Conservation (phyloP, 768 basidiomycete species). For the Leccinum imitatum region DNA sequence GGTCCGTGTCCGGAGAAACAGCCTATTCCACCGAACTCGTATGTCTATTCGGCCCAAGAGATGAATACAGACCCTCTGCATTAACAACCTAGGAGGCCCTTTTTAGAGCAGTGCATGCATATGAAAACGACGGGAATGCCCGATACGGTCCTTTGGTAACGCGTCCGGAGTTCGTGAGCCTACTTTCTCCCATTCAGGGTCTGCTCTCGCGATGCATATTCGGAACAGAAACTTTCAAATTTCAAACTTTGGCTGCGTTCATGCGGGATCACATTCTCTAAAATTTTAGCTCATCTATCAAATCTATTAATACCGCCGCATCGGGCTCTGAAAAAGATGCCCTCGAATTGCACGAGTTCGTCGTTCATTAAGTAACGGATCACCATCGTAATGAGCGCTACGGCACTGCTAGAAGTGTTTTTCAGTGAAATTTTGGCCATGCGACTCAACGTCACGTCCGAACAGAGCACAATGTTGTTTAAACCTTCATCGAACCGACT, state of each 20-base stretch:
- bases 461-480: background rate
- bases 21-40: background rate
- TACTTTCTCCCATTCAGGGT: background rate
- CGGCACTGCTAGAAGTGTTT: background rate
- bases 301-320: background rate
- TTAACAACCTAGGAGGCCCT: background rate
- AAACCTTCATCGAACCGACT: background rate
- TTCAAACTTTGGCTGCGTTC: background rate
- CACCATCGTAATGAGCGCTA: background rate
- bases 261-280: background rate
- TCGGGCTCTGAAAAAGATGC: background rate
- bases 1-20: background rate
- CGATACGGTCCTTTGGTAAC: background rate
- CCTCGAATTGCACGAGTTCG: background rate
- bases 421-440: background rate
- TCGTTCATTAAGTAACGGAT: background rate
- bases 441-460: background rate
- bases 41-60: background rate
- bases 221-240: background rate
- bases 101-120: background rate
- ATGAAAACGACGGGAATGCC: background rate
- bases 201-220: background rate
- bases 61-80: background rate
- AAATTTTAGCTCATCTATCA: too few relatives aligned
- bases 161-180: background rate